Base-by-base conservation (phyloP, 1,284 basidiomycete genomes). In the Macrocystidia cucumis region DNA sequence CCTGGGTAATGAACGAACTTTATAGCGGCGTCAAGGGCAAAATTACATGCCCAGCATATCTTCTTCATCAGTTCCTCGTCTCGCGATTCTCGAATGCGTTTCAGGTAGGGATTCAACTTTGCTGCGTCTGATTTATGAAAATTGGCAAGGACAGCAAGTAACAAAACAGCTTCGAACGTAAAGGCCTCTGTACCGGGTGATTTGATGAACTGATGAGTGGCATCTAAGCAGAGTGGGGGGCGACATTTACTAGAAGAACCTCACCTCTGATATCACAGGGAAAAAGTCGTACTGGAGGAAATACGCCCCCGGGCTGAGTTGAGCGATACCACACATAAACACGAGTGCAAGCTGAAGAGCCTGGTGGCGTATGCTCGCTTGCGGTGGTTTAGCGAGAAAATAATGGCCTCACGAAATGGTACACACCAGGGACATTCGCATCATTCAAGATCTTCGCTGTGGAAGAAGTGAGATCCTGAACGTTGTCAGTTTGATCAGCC, bases 51-150 rank as follows among this genome's bases (percentile, higher is more conserved):
- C 70, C 72, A 72, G 40, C 67, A 72, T 18, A 77, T 62, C 48
- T 67, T 74, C 18, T 54, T 54, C 69, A 80, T 69, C 3, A 79
- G 46, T 6, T 62, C 63, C 5, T 56, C 52, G 42, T 81, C 73
- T 1, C 52, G 45, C 0, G 62, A 65, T 21, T 66, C 63, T 27
- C 56, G 56, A 21, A 82, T 69, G 18, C 62, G 57, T 13, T 65
- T 65, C 4, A 81, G 57, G 45, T 78, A 82, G 1, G 72, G 72
- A 51, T 83, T 83, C 26, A 78, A 60, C 39, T 69, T 76, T 5
- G 73, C 72, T 8, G 75, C 75, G 45, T 80, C 77, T 0, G 75
- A 76, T 45, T 74, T 76, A 50, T 82, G 78, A 47, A 75, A 83
- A 44, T 79, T 77, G 35, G 73, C 72, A 1, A 83, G 62, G 20